These are phyloP conservation scores for Phytopythium kandeliae DNA, from an alignment of 352 stramenopile species.

Conservation along the genomic window DNA sequence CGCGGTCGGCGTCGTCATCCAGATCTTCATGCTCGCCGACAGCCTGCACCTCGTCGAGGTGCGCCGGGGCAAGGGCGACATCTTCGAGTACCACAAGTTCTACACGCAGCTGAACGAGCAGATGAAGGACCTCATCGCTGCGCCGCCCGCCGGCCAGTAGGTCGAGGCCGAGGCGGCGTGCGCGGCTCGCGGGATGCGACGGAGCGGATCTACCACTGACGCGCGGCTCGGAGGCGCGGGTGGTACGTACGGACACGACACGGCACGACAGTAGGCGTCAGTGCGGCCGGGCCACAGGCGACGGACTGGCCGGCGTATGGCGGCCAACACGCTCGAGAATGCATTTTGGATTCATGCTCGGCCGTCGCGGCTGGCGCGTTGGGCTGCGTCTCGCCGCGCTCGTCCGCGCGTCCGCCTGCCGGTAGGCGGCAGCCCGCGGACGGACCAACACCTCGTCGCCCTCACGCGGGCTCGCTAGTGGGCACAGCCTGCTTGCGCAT, in stretches of 20 bases:
- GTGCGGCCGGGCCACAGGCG: too few species aligned
- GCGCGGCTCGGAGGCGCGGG: not conserved
- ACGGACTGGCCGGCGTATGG: not conserved
- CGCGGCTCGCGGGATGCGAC: not conserved
- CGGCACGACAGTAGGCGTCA: too few species aligned
- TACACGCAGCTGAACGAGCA: conserved; percentile 87
- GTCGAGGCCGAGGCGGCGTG: not conserved
- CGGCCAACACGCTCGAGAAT: not conserved
- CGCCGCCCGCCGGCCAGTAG: conserved; percentile 7
- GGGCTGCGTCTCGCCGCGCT: not conserved
- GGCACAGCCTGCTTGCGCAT: conserved; percentile 9
- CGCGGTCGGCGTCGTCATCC: conserved; percentile 86
- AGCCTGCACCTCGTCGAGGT: conserved; percentile 86
- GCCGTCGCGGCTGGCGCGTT: too few species aligned
- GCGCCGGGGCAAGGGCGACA: conserved; percentile 86
- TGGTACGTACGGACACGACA: conserved; percentile 6
- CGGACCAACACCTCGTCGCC: not conserved
- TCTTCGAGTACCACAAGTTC: conserved; percentile 91
- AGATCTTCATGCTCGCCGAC: conserved; percentile 87
- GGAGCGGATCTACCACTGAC: not conserved
- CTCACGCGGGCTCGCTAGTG: conserved; percentile 38
- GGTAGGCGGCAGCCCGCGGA: not conserved
- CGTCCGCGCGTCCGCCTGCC: too few species aligned
- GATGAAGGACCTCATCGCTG: conserved; percentile 79
- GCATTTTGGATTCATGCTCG: conserved; percentile 4